Percentiles rank a stretch among this genome's conserved stretches.
These are phyloP conservation scores for Aspergillus sp. DNA, from an alignment of 2,329 filamentous ascomycete genomes.

Conservation along the genomic window DNA sequence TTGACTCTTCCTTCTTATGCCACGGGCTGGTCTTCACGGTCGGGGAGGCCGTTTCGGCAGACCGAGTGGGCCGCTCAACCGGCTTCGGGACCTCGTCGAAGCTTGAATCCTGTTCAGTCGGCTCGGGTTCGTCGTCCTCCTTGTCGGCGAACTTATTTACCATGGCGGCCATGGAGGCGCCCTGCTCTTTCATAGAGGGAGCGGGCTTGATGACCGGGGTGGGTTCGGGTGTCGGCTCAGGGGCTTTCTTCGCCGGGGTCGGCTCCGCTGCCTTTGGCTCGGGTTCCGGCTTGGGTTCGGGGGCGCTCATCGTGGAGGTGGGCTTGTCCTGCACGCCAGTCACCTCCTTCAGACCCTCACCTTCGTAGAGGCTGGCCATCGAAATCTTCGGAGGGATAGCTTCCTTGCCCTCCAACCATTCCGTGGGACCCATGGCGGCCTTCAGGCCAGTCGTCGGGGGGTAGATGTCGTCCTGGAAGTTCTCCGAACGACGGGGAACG, in stretches of 20 bases:
- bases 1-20: slow-evolving; percentile 28
- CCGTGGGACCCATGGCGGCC: slow-evolving; percentile 72
- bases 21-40: slow-evolving; percentile 30
- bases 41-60: slow-evolving; percentile 23
- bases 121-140: slow-evolving; percentile 53
- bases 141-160: slow-evolving; percentile 84
- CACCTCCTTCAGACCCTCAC: slow-evolving; percentile 75
- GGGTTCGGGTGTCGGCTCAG: slow-evolving; percentile 31
- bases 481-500: slow-evolving; percentile 87
- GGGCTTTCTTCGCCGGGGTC: slow-evolving; percentile 21
- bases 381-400: slow-evolving; percentile 88
- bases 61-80: slow-evolving; percentile 57
- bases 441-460: slow-evolving; percentile 79
- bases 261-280: slow-evolving; percentile 48
- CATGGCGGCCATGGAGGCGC: slow-evolving; percentile 79
- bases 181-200: slow-evolving; percentile 77
- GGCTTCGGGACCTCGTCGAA: slow-evolving; percentile 86
- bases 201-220: slow-evolving; percentile 51
- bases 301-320: slow-evolving; percentile 32
- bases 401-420: slow-evolving; percentile 86
- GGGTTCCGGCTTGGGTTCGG: slow-evolving; percentile 51
- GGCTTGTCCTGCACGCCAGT: slow-evolving; percentile 42
- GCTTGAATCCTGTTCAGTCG: slow-evolving; percentile 65
- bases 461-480: slow-evolving; percentile 96
- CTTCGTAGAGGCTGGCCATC: slow-evolving; percentile 87